A percentile compares a stretch with the other conserved stretches of the same genome.
These are phyloP conservation scores for Hyaloscypha finlandica DNA, from an alignment of 495 filamentous ascomycete species.

Conservation along the genomic window DNA sequence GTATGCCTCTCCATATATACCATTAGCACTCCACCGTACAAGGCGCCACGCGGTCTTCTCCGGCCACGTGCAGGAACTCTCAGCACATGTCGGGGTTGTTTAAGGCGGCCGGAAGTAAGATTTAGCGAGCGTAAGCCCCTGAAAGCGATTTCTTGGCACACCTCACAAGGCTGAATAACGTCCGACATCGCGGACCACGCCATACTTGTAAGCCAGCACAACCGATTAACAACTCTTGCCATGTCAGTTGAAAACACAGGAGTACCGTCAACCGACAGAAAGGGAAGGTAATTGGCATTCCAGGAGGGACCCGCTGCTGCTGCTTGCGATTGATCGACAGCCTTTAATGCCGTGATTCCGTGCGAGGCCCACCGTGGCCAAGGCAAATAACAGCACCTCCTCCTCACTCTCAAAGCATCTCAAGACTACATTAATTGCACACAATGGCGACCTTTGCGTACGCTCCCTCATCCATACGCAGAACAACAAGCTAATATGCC, in stretches of 20 bases:
- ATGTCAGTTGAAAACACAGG: too few species aligned
- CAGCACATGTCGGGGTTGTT: too few species aligned
- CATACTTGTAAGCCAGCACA: background rate
- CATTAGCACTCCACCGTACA: too few species aligned
- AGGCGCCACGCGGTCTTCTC: too few species aligned
- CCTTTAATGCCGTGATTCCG: background rate
- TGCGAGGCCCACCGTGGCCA: background rate
- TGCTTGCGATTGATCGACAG: background rate
- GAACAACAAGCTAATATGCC: constrained; percentile 7
- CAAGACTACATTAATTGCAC: background rate
- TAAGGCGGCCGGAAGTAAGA: background rate
- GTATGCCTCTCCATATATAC: too few species aligned
- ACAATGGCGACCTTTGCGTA: constrained; percentile 52
- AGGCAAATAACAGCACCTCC: background rate
- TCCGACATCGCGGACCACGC: background rate
- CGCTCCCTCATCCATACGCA: constrained; percentile 28
- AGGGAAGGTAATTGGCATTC: background rate
- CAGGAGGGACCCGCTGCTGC: background rate
- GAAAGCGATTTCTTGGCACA: background rate
- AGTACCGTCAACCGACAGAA: too few species aligned
- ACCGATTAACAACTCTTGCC: background rate
- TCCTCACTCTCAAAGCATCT: background rate
- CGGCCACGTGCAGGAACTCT: too few species aligned
- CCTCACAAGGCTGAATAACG: constrained; percentile 1
- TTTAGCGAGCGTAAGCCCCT: background rate